These are phyloP conservation scores for Wallacemonas sp. DNA, from an alignment of 208 protist genomes.

Conservation along the genomic window DNA sequence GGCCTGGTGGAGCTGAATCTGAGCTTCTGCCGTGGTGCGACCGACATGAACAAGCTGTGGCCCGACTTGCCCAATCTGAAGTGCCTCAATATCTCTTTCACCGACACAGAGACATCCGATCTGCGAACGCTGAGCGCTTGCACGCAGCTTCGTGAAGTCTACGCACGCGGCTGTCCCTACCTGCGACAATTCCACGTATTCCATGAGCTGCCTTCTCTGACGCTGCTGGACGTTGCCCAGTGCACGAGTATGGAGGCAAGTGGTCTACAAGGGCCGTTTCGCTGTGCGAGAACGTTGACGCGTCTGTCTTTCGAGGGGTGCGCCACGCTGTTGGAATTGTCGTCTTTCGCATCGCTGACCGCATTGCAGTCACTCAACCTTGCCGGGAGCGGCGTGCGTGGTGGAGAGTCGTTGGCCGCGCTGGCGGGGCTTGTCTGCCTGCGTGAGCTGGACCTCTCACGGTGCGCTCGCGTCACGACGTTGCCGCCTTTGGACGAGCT, in stretches of 20 bases:
- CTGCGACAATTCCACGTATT: slow-evolving; percentile 30
- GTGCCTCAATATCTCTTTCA: slow-evolving; percentile 32
- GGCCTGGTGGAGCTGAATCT: slow-evolving; percentile 28
- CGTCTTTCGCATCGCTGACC: slow-evolving; percentile 22
- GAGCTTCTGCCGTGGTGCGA: slow-evolving; percentile 32
- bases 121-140: slow-evolving; percentile 13
- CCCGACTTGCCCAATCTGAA: slow-evolving; percentile 13
- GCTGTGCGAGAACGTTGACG: slow-evolving; percentile 17
- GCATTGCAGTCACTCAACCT: slow-evolving; percentile 36
- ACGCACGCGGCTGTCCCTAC: slow-evolving; percentile 26
- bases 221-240: slow-evolving; percentile 38
- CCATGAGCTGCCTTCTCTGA: slow-evolving; percentile 29
- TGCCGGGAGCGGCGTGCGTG: slow-evolving; percentile 25
- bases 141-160: slow-evolving; percentile 22
- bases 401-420: slow-evolving; percentile 19
- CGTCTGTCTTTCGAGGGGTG: slow-evolving; percentile 32
- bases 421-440: slow-evolving; percentile 26
- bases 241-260: slow-evolving; percentile 28
- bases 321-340: slow-evolving; percentile 22
- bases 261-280: slow-evolving; percentile 26
- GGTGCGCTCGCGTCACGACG: slow-evolving; percentile 27
- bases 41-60: slow-evolving; percentile 25
- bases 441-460: slow-evolving; percentile 34
- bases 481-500: slow-evolving; percentile 28
- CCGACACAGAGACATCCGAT: slow-evolving; percentile 21